These are phyloP conservation scores for Kwoniella shivajii DNA, from an alignment of 1,284 basidiomycete species.

Conservation along the genomic window DNA sequence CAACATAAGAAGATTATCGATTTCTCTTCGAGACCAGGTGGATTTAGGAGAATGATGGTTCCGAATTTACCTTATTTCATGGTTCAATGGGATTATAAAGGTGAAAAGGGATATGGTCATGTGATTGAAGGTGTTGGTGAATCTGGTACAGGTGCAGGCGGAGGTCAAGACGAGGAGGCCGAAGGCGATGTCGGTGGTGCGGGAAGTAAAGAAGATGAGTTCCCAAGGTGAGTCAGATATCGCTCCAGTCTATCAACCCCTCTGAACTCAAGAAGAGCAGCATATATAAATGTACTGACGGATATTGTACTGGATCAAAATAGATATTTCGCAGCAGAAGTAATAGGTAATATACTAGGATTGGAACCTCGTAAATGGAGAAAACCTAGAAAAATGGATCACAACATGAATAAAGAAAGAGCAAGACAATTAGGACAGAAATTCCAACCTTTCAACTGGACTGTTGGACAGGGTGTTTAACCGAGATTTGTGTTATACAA, in stretches of 20 bases:
- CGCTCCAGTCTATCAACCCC: background rate
- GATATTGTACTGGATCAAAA: background rate
- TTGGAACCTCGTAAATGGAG: conserved; percentile 86
- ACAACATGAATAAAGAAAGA: conserved; percentile 68
- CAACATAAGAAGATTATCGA: conserved; percentile 96
- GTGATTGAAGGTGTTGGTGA: conserved; percentile 87
- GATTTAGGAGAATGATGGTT: conserved; percentile 89
- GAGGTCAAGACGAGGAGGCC: conserved; percentile 58
- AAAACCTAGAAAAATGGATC: conserved; percentile 73
- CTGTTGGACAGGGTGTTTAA: conserved; percentile 26
- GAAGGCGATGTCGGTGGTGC: conserved; percentile 64
- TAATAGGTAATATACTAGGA: conserved; percentile 88
- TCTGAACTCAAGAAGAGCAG: background rate
- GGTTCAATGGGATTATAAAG: conserved; percentile 96
- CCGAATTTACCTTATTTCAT: conserved; percentile 97
- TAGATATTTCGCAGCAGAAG: conserved; percentile 92
- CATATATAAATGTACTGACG: background rate
- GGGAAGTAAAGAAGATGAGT: conserved; percentile 62
- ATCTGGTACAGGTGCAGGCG: conserved; percentile 54
- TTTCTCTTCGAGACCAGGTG: conserved; percentile 82
- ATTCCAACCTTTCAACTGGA: conserved; percentile 56
- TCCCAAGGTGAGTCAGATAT: conserved; percentile 67
- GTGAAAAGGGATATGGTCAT: conserved; percentile 95
- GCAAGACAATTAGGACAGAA: conserved; percentile 58
- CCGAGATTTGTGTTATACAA: too few species aligned